Evolutionary conservation across 1,284 basidiomycete species (phyloP).

Genomic region (Tilletia caries): DNA sequence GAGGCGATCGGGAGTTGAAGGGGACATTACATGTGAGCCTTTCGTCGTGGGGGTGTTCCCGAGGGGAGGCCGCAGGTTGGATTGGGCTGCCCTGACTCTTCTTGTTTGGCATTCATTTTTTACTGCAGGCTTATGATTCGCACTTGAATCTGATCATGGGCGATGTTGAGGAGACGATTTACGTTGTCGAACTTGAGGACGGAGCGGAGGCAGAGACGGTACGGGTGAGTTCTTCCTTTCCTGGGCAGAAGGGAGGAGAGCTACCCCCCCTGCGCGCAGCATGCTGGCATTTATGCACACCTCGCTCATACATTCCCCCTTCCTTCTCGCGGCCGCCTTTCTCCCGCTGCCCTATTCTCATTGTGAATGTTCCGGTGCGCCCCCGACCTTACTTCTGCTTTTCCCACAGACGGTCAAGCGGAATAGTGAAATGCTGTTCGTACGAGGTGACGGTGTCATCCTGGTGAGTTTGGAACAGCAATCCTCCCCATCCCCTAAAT

Average conservation of each 20-base stretch:
- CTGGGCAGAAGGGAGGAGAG: neutral
- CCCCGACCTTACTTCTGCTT: neutral
- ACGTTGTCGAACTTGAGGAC: conserved; percentile 54
- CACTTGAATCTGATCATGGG: conserved; percentile 99
- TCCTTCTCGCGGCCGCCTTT: too few relatives aligned
- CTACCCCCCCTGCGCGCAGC: too few relatives aligned
- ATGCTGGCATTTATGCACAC: too few relatives aligned
- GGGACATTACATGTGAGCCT: conserved; percentile 73
- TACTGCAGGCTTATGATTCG: conserved; percentile 89
- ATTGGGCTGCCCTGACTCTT: too few relatives aligned
- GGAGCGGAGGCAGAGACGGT: conserved; percentile 56
- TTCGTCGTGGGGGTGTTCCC: neutral
- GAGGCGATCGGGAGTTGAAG: conserved; percentile 87
- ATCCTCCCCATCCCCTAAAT: too few relatives aligned
- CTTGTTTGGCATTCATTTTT: too few relatives aligned
- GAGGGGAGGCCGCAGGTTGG: too few relatives aligned
- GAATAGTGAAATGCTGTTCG: conserved; percentile 96
- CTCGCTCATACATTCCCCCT: too few relatives aligned
- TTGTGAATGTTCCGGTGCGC: too few relatives aligned
- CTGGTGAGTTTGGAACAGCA: conserved; percentile 35
- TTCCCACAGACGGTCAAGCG: conserved; percentile 78
- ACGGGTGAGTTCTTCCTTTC: conserved; percentile 52
- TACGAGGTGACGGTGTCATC: conserved; percentile 67
- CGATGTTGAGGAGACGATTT: conserved; percentile 79
- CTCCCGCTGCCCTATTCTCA: too few relatives aligned